Conservation (phyloP, 371 early-diverging fungal genomes). For the Mucor mucedo region DNA sequence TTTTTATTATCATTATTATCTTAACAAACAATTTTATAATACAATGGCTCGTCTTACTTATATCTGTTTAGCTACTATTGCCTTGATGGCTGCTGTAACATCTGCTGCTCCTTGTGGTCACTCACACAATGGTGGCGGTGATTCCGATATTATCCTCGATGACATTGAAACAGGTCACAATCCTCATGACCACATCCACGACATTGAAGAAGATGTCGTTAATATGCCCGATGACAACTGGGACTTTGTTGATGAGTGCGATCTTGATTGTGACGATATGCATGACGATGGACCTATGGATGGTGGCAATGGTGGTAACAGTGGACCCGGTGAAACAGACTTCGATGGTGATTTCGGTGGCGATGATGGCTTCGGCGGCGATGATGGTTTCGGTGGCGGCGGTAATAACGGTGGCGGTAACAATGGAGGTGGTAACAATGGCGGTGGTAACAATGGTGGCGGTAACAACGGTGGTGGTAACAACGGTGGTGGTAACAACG, state of each 20-base stretch:
- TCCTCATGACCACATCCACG: not conserved
- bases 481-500: too few relatives aligned
- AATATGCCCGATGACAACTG: not conserved
- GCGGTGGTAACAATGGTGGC: not conserved
- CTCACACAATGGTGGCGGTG: not conserved
- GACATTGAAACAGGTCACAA: not conserved
- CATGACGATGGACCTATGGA: constrained; percentile 1
- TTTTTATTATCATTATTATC: not conserved
- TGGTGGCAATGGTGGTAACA: not conserved
- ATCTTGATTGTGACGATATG: not conserved
- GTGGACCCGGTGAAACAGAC: too few relatives aligned
- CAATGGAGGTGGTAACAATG: not conserved
- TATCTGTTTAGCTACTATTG: constrained; percentile 25
- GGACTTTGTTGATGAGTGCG: not conserved
- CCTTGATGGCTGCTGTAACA: constrained; percentile 11
- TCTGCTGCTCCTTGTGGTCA: constrained; percentile 29
- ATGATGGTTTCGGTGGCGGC: not conserved
- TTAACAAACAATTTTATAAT: not conserved
- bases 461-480: too few relatives aligned
- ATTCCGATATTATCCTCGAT: not conserved
- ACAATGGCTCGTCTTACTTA: constrained; percentile 29
- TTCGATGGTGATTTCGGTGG: not conserved
- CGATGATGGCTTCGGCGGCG: not conserved
- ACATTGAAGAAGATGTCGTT: not conserved
- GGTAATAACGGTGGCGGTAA: too few relatives aligned